Evolutionary conservation across 164 flowering plant species (phyloP).

Genomic region (Sedum album): DNA sequence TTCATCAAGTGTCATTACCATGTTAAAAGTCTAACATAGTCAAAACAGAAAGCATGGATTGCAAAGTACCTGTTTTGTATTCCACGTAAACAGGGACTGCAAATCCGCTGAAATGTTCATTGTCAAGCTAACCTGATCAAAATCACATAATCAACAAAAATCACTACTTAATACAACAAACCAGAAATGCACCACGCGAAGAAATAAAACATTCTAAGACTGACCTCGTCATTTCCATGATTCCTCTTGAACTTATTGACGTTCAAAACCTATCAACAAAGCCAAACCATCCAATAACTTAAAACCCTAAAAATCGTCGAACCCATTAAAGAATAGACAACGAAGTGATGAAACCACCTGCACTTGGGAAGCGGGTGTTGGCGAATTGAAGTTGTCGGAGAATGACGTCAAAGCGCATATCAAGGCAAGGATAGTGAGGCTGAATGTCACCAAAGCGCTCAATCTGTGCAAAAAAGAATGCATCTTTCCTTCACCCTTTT

Average conservation of each 20-base stretch:
- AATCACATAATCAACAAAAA: slow-evolving; percentile 10
- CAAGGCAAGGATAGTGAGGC: slow-evolving; percentile 66
- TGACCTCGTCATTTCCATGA: slow-evolving; percentile 83
- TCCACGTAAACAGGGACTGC: slow-evolving; percentile 87
- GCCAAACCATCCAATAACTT: not conserved
- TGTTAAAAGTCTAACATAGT: no score
- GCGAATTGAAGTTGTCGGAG: slow-evolving; percentile 66
- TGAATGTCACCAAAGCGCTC: slow-evolving; percentile 67
- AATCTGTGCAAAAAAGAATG: slow-evolving; percentile 76
- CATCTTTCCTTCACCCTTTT: slow-evolving; percentile 29
- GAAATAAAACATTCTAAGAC: not conserved
- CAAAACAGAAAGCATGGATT: no score
- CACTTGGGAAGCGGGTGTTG: slow-evolving; percentile 58
- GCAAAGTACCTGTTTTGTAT: slow-evolving; percentile 83
- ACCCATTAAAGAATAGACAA: no score
- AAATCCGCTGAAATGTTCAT: slow-evolving; percentile 72
- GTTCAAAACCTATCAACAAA: slow-evolving; percentile 45
- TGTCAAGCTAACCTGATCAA: slow-evolving; percentile 71
- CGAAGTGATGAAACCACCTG: slow-evolving; percentile 50
- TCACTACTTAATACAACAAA: no score
- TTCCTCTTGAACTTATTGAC: slow-evolving; percentile 84
- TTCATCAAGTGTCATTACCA: no score
- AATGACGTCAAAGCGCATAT: slow-evolving; percentile 75
- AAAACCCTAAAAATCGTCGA: slow-evolving; percentile 7
- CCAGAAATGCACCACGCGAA: no score